Conservation (phyloP, 495 filamentous ascomycete species). For the Aspergillus haitiensis region DNA sequence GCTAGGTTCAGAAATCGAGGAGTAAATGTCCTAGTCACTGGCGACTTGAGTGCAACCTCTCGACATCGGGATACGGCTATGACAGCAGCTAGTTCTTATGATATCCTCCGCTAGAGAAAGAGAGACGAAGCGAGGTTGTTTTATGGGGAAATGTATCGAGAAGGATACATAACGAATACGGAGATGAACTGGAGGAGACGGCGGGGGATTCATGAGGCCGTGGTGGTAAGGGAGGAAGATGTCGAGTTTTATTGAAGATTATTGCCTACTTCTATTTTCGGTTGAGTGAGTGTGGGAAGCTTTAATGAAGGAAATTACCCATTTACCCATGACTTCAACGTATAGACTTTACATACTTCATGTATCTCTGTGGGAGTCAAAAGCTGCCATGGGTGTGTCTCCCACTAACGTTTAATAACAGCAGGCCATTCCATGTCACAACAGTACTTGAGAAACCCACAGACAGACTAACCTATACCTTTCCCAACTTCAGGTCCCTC, state of each 20-base stretch:
- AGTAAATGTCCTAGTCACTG: slow-evolving; percentile 25
- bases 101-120: slow-evolving; percentile 30
- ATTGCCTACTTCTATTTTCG: too few species aligned
- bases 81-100: slow-evolving; percentile 31
- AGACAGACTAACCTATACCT: too few species aligned
- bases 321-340: too few species aligned
- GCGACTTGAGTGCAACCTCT: slow-evolving; percentile 18
- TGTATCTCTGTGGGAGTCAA: too few species aligned
- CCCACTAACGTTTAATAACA: too few species aligned
- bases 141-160: slow-evolving; percentile 24
- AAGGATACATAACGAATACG: slow-evolving; percentile 33
- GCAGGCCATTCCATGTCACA: too few species aligned
- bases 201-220: slow-evolving; percentile 24
- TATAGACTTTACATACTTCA: too few species aligned
- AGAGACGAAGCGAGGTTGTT: slow-evolving; percentile 25
- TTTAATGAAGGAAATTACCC: too few species aligned
- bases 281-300: too few species aligned
- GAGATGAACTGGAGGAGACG: slow-evolving; percentile 34
- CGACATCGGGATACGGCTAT: slow-evolving; percentile 31
- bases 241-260: slow-evolving; percentile 3
- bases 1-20: slow-evolving; percentile 14
- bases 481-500: neutral
- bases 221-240: slow-evolving; percentile 11
- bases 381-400: too few species aligned
- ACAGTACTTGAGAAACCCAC: too few species aligned